A percentile compares a stretch with the other conserved stretches of the same genome.
phyloP scores from a whole-genome alignment of 352 stramenopile species.

The Globisporangium cederbergense region DNA sequence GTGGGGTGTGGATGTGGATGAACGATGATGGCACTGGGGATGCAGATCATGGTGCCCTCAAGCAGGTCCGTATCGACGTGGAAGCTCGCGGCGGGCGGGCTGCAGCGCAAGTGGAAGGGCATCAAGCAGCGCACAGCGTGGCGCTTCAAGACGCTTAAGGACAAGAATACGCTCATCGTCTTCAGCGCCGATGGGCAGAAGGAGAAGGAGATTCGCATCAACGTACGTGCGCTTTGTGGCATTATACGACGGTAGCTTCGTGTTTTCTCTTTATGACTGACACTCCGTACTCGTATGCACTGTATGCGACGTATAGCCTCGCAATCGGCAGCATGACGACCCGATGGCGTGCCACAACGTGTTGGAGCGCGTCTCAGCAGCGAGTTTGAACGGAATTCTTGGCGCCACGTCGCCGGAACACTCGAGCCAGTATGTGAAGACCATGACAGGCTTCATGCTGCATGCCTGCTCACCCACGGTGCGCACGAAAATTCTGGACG shows the following conservation, averaged over 20 bases:
- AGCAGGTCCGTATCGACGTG: constrained; percentile 55
- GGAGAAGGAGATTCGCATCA: constrained; percentile 63
- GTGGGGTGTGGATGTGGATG: not conserved
- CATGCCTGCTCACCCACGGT: constrained; percentile 58
- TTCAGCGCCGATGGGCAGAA: constrained; percentile 72
- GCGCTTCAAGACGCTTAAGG: constrained; percentile 79
- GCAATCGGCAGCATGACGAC: constrained; percentile 50
- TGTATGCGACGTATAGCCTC: constrained; percentile 25
- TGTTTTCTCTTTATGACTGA: not conserved
- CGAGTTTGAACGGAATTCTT: constrained; percentile 77
- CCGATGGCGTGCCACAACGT: constrained; percentile 78
- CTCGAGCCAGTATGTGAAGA: constrained; percentile 73
- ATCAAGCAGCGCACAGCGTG: constrained; percentile 81
- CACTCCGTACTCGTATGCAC: not conserved
- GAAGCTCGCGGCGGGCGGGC: constrained; percentile 62
- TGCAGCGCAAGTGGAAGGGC: constrained; percentile 80
- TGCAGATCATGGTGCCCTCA: not conserved
- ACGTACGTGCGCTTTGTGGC: constrained; percentile 12
- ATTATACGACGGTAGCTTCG: too few relatives aligned
- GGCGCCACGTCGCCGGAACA: constrained; percentile 69
- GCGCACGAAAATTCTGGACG: constrained; percentile 66
- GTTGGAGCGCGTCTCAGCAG: constrained; percentile 42
- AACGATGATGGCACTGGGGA: too few relatives aligned
- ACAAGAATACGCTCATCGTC: constrained; percentile 66
- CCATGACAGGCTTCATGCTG: constrained; percentile 86